Percentiles rank a stretch among this genome's conserved stretches.
These are phyloP conservation scores for Orbilia blumenaviensis DNA, from an alignment of 2,329 filamentous ascomycete genomes.

Conservation along the genomic window DNA sequence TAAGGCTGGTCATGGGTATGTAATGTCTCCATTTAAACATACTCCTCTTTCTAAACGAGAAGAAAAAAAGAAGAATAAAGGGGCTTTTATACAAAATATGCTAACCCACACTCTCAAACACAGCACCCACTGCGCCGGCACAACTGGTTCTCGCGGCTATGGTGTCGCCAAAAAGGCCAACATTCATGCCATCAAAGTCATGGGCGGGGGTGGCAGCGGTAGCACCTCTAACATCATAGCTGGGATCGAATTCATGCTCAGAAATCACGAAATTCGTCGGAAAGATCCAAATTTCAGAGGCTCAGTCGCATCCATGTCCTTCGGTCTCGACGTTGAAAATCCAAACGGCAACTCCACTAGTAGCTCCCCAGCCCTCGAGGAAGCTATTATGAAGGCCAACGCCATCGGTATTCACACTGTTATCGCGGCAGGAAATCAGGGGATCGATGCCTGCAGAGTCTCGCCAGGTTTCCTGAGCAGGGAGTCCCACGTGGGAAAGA, in stretches of 20 bases:
- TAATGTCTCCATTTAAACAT: too few species aligned
- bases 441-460: conserved; percentile 53
- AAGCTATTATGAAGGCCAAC: conserved; percentile 65
- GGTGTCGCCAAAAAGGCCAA: conserved; percentile 64
- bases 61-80: not conserved
- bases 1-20: conserved; percentile 64
- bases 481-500: conserved; percentile 62
- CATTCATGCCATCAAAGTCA: conserved; percentile 65
- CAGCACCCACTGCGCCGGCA: conserved; percentile 57
- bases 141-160: conserved; percentile 58
- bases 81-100: not conserved
- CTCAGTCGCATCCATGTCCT: conserved; percentile 68
- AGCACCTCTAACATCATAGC: conserved; percentile 62
- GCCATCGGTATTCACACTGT: conserved; percentile 61
- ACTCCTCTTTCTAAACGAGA: conserved; percentile 59
- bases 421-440: conserved; percentile 62
- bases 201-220: conserved; percentile 61
- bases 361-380: conserved; percentile 63
- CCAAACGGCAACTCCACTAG: not conserved
- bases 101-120: not conserved
- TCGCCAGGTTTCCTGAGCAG: conserved; percentile 61
- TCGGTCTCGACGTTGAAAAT: conserved; percentile 63
- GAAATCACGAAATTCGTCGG: conserved; percentile 62
- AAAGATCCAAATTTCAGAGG: conserved; percentile 59
- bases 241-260: conserved; percentile 62